Evolutionary conservation across 495 filamentous ascomycete genomes (phyloP), one percentile per base, ranked within the genome.

Genomic region (Aspergillus biplanus): DNA sequence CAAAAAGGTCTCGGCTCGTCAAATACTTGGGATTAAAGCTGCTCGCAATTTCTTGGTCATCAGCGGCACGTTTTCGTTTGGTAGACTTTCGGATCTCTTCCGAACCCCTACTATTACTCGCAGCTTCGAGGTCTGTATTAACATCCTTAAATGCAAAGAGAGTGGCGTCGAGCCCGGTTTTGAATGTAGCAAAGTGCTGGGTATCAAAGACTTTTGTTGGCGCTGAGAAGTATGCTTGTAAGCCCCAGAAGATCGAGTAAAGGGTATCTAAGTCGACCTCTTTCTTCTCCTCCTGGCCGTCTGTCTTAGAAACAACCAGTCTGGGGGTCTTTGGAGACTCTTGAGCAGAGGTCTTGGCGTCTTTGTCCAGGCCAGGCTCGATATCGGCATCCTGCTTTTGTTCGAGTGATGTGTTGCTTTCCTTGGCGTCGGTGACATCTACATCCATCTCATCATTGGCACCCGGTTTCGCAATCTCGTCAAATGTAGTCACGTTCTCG

Each of bases 21-120:
- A 99, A 82, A 74, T 98, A 99, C 70, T 97, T 98, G 8, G 95
- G 93, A 68, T 98, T 98, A 79, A 96, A 97, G 27, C 84, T 89
- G 70, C 87, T 90, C 35, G 88, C 83, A 50, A 92, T 80, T 56
- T 86, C 83, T 52, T 85, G 83, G 0, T 76, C 80, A 48, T 88
- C 83, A 34, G 84, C 83, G 39, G 69, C 76, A 32, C 87, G 84
- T 71, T 94, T 97, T 33, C 90, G 83, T 74, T 96, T 96, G n/a
- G 81, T 74, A 7, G 86, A 85, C 48, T 82, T 82, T 39, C 85
- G 83, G 47, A 75, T 72, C 32, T 91, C 88, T 13, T 89, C 91
- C 4, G 80, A 74, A 3, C 78, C 71, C 59, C 84, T 89, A 21
- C 82, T 76, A 50, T 74, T 71, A 39, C 72, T 71, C 52, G 77